These are phyloP conservation scores for Colletotrichum tamarilloi DNA, from an alignment of 2,329 filamentous ascomycete genomes.

Conservation along the genomic window DNA sequence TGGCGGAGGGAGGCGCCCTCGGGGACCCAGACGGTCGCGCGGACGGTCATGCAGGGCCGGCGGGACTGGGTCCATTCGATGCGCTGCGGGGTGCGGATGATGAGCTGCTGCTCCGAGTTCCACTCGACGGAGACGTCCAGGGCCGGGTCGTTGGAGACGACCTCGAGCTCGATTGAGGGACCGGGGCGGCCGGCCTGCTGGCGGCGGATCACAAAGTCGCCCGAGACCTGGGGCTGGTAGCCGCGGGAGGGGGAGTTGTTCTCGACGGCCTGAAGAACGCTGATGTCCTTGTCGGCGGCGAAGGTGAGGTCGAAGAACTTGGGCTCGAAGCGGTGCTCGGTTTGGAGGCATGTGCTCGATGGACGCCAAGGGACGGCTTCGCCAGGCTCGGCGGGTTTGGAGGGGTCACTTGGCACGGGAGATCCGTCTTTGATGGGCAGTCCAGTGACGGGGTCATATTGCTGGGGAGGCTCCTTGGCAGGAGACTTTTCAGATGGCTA, in stretches of 20 bases:
- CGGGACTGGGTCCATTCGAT: conserved; percentile 42
- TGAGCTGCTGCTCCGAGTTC: conserved; percentile 51
- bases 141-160: conserved; percentile 56
- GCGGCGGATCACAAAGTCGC: conserved; percentile 58
- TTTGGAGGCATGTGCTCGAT: conserved; percentile 9
- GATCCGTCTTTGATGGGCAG: conserved; percentile 29
- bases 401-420: not conserved
- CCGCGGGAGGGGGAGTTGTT: conserved; percentile 37
- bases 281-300: conserved; percentile 47
- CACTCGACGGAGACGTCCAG: conserved; percentile 49
- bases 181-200: conserved; percentile 43
- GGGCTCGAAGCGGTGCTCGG: conserved; percentile 43
- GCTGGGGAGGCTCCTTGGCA: conserved; percentile 19
- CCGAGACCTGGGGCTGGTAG: conserved; percentile 52
- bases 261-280: conserved; percentile 51
- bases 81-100: conserved; percentile 51
- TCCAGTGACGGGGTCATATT: conserved; percentile 28
- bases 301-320: conserved; percentile 47
- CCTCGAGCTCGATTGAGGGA: conserved; percentile 56
- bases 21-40: conserved; percentile 60
- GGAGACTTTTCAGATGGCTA: conserved; percentile 10
- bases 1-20: conserved; percentile 48
- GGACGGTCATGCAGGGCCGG: conserved; percentile 60
- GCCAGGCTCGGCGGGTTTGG: conserved; percentile 6
- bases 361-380: conserved; percentile 24